Base-by-base conservation (phyloP, 176 grass and related monocot genomes). In the Poa pratensis region DNA sequence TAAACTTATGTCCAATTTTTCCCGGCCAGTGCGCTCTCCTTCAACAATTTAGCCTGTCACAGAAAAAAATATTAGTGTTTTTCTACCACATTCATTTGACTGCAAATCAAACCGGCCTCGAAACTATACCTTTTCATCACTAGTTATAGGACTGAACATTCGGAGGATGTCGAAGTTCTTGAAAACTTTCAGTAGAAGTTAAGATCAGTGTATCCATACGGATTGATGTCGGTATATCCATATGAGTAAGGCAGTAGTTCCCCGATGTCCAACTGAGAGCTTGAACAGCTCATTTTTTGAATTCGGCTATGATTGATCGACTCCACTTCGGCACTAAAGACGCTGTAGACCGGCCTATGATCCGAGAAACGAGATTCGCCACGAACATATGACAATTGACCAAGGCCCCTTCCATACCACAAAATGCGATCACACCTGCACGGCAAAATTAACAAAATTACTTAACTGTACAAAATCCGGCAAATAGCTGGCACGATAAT, bases 291-390 rank as follows among this genome's bases (percentile, higher is more conserved):
- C 89, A 94, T 95, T 52, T 98, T 98, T 51, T 98, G 93, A 51
- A 98, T 95, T 85, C 93, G 79, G 80, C 91, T 92, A 84, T 94
- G 96, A 78, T 95, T 98, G 80, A 95, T 95, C 12, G 91, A 95
- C 76, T 98, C 96, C 17, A 98, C 90, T 81, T 95, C 96, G n/a
- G 93, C 93, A 46, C 69, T 85, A 82, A 98, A 98, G 48, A 98
- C 73, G 23, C 96, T 95, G 72, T 92, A 94, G 60, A 98, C 96
- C 0, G 96, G 96, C 77, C 96, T 86, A 85, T 98, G 96, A 78
- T 98, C 96, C 39, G 96, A 98, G 80, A 98, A 95, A 18, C 83
- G 90, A 22, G 96, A 98, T 49, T 98, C 96, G 20, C 96, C 93
- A 72, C 96, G 93, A 72, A 98, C 93, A 28, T 98, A 98, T 12